Evolutionary conservation across 495 filamentous ascomycete species (phyloP), one percentile per base, ranked within the genome.

Genomic region (Penicillium robsamsonii): DNA sequence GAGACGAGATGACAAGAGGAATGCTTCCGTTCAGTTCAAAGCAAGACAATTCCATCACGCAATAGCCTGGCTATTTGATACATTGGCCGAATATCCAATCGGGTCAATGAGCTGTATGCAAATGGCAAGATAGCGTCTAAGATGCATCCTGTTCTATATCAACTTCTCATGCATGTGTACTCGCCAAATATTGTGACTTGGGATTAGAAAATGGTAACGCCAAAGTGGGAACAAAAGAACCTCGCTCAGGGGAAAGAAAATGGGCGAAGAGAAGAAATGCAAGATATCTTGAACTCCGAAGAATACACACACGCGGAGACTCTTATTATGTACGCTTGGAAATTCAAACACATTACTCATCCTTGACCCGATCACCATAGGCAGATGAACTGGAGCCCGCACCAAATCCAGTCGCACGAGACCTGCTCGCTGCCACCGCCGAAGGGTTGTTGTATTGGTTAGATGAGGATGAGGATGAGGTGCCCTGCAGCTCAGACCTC

Each of bases 391-490:
- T 46, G 5, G 65, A 61, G 3, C 56, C 31, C 4, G 52, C 11
- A 17, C 42, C 60, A 24, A 58, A 50, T 22, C 50, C 65, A 45
- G 59, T 56, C 37, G 65, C 58, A 60, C 75, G 75, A 76, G 71
- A 68, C 70, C 75, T 66, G 74, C 71, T 75, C 71, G 69, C 70
- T 49, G 65, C 64, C 29, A 71, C 63, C 46, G 57, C 58, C 20
- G 75, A 68, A 49, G 73, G 55, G 30, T 63, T 69, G 31, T 50
- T 62, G 13, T 64, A 58, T 12, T 57, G 60, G 40, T 63, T 67
- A 27, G 65, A 62, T 7, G 65, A 69, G 24, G 66, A 50, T 37
- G 47, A 66, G 8, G 63, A 64, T 2, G 64, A 66, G 24, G 42
- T 50, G 44, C 51, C 60, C 43, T 60, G 59, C 13, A 59, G 35